These are phyloP conservation scores for Trichoderma breve DNA, from an alignment of 2,329 filamentous ascomycete species.

Conservation along the genomic window DNA sequence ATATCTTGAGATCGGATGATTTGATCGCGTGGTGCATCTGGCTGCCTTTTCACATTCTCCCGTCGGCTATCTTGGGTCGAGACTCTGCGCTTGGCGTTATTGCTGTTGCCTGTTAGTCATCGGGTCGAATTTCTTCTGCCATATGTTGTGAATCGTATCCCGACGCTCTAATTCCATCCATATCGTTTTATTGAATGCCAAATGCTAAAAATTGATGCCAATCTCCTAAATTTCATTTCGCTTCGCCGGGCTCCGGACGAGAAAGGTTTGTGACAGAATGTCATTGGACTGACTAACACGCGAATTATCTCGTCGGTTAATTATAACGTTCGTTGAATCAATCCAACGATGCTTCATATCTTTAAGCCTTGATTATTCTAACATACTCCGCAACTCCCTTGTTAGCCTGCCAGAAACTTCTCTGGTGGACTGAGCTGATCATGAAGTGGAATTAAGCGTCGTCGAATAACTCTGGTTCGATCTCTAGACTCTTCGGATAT, in stretches of 20 bases:
- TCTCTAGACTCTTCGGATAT: neutral
- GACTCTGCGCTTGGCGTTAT: neutral
- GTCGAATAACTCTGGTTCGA: neutral
- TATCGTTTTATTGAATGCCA: neutral
- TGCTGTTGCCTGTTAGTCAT: neutral
- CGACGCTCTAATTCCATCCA: neutral
- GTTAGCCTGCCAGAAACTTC: neutral
- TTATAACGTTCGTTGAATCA: neutral
- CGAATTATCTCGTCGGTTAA: neutral
- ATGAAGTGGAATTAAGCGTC: neutral
- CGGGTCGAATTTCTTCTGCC: neutral
- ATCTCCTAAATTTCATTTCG: neutral
- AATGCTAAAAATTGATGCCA: neutral
- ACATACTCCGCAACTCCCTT: neutral
- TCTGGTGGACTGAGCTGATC: neutral
- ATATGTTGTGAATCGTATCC: neutral
- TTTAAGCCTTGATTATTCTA: neutral
- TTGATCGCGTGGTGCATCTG: neutral
- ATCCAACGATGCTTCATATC: neutral
- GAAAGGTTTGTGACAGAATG: neutral
- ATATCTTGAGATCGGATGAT: neutral
- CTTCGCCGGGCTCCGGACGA: neutral
- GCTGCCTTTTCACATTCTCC: neutral
- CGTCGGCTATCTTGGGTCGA: conserved; percentile 9
- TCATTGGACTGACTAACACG: neutral